Evolutionary conservation across 257 asterid genomes (phyloP).

Genomic region (Oldenlandia corymbosa): DNA sequence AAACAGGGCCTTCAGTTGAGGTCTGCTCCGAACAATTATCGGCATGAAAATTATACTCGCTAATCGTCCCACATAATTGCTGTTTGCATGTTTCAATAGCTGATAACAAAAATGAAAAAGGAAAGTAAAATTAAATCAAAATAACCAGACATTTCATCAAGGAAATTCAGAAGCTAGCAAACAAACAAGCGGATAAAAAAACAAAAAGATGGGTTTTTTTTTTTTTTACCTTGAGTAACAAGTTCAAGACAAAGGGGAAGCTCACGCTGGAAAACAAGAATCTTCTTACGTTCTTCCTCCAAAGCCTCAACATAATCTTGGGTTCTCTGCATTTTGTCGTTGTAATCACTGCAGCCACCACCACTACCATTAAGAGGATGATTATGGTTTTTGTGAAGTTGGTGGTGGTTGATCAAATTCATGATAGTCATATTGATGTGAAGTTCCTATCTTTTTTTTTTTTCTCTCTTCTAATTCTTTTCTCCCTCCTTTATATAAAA

Average conservation of each 20-base stretch:
- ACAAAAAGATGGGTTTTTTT: background rate
- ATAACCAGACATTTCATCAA: background rate
- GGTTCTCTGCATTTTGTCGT: slow-evolving; percentile 51
- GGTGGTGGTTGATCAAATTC: slow-evolving; percentile 38
- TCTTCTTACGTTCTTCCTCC: slow-evolving; percentile 73
- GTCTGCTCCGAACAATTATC: slow-evolving; percentile 71
- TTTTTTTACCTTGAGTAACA: slow-evolving; percentile 89
- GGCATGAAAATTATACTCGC: slow-evolving; percentile 40
- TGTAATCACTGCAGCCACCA: slow-evolving; percentile 11
- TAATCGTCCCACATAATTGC: slow-evolving; percentile 36
- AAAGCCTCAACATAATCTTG: slow-evolving; percentile 55
- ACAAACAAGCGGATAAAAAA: background rate
- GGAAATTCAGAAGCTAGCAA: background rate
- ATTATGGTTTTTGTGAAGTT: too few species aligned
- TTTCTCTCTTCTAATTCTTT: background rate
- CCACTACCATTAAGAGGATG: slow-evolving; percentile 9
- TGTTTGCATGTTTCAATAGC: slow-evolving; percentile 86
- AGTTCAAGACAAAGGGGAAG: slow-evolving; percentile 91
- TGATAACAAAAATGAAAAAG: slow-evolving; percentile 10
- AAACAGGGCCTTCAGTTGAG: slow-evolving; percentile 54
- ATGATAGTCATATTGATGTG: background rate
- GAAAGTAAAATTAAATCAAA: too few species aligned
- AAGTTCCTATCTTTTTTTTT: background rate
- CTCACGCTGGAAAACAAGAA: slow-evolving; percentile 89
- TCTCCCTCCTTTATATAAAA: background rate